Evolutionary conservation across 2,329 filamentous ascomycete species (phyloP).

Genomic region (Microascus cirrosus): DNA sequence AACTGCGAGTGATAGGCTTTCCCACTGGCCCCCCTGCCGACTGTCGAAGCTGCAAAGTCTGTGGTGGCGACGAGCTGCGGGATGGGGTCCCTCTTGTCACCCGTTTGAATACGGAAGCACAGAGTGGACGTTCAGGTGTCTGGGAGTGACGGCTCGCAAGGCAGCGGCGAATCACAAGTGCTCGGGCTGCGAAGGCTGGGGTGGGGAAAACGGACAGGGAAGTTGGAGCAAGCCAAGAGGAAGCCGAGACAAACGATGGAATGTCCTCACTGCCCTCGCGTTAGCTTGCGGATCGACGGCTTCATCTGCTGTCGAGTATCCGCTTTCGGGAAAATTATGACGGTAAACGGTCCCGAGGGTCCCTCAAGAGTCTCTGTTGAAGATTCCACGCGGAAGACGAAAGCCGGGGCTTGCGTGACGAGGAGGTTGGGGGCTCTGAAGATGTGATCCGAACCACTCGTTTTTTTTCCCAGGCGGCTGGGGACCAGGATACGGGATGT

Average conservation of each 20-base stretch:
- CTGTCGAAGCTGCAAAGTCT: not conserved
- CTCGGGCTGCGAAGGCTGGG: not conserved
- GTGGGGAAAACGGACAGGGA: not conserved
- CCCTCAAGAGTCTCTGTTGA: not conserved
- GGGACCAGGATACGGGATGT: not conserved
- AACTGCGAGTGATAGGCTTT: not conserved
- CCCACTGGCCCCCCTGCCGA: not conserved
- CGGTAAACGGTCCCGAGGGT: not conserved
- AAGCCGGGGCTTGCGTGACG: not conserved
- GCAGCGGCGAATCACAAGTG: not conserved
- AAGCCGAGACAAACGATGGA: not conserved
- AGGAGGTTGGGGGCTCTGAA: not conserved
- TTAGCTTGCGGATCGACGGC: not conserved
- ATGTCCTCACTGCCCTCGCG: not conserved
- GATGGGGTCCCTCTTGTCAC: not conserved
- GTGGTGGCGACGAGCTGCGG: not conserved
- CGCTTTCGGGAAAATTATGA: not conserved
- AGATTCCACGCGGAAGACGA: not conserved
- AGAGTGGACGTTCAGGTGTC: not conserved
- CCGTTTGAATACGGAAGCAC: not conserved
- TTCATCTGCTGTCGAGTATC: not conserved
- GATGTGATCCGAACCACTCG: not conserved
- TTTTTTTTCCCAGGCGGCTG: constrained; percentile 4
- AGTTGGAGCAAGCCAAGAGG: not conserved
- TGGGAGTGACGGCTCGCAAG: not conserved